phyloP scores from a whole-genome alignment of 257 asterid genomes.

The Solanum pinnatisectum region DNA sequence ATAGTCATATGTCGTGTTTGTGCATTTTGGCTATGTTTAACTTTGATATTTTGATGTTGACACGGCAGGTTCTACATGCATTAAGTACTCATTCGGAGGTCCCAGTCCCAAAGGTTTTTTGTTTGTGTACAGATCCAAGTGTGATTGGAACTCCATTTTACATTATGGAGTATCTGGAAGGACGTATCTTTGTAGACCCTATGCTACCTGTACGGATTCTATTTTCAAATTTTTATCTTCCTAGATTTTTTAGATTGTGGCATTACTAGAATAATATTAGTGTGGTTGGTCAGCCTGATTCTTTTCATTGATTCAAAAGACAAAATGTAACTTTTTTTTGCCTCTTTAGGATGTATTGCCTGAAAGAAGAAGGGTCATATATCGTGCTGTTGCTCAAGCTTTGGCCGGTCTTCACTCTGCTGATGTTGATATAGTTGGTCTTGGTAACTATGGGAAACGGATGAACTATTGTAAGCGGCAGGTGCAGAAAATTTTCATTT shows the following conservation, averaged over 20 bases:
- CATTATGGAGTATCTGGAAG: slow-evolving; percentile 94
- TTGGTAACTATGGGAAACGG: slow-evolving; percentile 62
- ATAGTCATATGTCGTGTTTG: background rate
- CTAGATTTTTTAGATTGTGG: background rate
- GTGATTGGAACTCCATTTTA: slow-evolving; percentile 92
- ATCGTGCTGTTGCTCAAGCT: slow-evolving; percentile 71
- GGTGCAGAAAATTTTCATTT: slow-evolving; percentile 27
- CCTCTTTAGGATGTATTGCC: slow-evolving; percentile 54
- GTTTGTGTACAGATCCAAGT: slow-evolving; percentile 73
- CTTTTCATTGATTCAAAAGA: background rate
- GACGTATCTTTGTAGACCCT: slow-evolving; percentile 82
- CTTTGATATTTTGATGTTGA: slow-evolving; percentile 3
- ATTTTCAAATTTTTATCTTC: background rate
- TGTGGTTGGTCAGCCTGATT: background rate
- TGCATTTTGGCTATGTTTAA: background rate
- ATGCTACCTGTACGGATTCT: slow-evolving; percentile 56
- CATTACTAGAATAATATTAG: background rate
- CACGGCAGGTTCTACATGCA: slow-evolving; percentile 72
- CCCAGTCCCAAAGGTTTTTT: slow-evolving; percentile 89
- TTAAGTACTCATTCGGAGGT: slow-evolving; percentile 63
- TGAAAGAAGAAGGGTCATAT: slow-evolving; percentile 52
- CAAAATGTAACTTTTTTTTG: background rate
- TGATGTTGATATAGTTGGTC: slow-evolving; percentile 73
- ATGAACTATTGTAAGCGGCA: slow-evolving; percentile 81
- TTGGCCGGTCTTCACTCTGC: slow-evolving; percentile 79